Conservation (phyloP, 2,329 filamentous ascomycete species). For the Aspergillus felis region DNA sequence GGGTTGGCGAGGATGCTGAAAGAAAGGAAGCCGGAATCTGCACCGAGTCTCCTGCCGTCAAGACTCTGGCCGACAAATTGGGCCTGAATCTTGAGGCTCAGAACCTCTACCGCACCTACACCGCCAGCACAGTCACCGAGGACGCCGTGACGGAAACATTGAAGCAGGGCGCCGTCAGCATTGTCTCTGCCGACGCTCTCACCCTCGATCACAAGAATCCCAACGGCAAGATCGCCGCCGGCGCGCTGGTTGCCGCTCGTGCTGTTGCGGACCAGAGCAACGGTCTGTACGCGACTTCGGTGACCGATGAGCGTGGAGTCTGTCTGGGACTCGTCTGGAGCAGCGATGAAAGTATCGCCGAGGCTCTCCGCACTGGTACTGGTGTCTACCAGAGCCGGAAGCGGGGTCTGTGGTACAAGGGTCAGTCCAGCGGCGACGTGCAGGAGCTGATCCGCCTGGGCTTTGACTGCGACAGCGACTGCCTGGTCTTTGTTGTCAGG, state of each 20-base stretch:
- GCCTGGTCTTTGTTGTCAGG: constrained; percentile 80
- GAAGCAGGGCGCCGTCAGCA: constrained; percentile 58
- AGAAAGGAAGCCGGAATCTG: constrained; percentile 34
- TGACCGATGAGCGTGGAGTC: constrained; percentile 80
- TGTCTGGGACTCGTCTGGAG: constrained; percentile 92
- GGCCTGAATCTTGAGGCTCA: constrained; percentile 37
- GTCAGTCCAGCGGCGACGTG: constrained; percentile 86
- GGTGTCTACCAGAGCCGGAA: constrained; percentile 97
- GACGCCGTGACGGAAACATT: constrained; percentile 47
- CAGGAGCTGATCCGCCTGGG: constrained; percentile 83
- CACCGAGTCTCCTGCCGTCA: constrained; percentile 35
- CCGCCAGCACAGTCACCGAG: constrained; percentile 38
- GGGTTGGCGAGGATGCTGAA: constrained; percentile 35
- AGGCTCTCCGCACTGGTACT: constrained; percentile 73
- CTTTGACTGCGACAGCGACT: constrained; percentile 91
- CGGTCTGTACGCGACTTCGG: constrained; percentile 81
- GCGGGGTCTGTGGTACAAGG: constrained; percentile 94
- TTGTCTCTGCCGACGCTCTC: constrained; percentile 68
- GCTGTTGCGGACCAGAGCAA: constrained; percentile 80
- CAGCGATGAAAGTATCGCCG: constrained; percentile 81
- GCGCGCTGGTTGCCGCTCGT: constrained; percentile 67
- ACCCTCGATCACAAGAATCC: constrained; percentile 63
- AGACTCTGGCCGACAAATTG: constrained; percentile 35
- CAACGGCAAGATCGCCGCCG: constrained; percentile 59
- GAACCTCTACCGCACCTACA: constrained; percentile 37